Evolutionary conservation across 1,139 yeast genomes (phyloP).

Genomic region (Kazachstania sp.): DNA sequence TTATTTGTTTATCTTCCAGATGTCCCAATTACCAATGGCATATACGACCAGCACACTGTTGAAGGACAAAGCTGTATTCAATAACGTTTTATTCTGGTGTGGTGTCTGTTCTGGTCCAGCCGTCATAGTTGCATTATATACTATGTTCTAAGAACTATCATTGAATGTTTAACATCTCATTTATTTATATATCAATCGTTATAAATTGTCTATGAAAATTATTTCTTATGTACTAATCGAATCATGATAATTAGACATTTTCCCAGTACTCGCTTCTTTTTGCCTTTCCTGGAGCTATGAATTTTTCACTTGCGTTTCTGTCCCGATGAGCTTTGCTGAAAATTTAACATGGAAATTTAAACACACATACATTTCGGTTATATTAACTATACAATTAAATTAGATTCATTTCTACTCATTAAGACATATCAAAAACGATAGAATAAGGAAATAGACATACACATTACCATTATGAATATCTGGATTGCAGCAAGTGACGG

Average conservation of each 20-base stretch:
- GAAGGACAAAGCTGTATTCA: slow-evolving; percentile 35
- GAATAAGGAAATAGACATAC: not conserved
- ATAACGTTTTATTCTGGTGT: slow-evolving; percentile 76
- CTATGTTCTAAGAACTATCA: slow-evolving; percentile 44
- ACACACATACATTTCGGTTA: not conserved
- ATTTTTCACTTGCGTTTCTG: not conserved
- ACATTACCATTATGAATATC: slow-evolving; percentile 42
- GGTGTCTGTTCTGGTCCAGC: slow-evolving; percentile 88
- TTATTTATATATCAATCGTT: not conserved
- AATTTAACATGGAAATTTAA: too few relatives aligned
- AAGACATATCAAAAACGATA: not conserved
- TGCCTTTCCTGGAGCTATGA: not conserved
- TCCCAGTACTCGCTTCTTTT: too few relatives aligned
- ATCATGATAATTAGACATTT: too few relatives aligned
- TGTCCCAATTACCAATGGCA: slow-evolving; percentile 49
- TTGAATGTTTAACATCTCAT: not conserved
- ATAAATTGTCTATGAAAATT: too few relatives aligned
- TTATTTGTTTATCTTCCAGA: slow-evolving; percentile 64
- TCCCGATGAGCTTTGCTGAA: not conserved
- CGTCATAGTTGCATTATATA: slow-evolving; percentile 66
- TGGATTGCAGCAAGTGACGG: slow-evolving; percentile 97
- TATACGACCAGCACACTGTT: slow-evolving; percentile 5
- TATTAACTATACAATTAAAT: not conserved
- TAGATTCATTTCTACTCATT: not conserved
- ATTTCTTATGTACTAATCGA: too few relatives aligned